These are phyloP conservation scores for Coleophoma crateriformis DNA, from an alignment of 2,329 filamentous ascomycete genomes.

Conservation along the genomic window DNA sequence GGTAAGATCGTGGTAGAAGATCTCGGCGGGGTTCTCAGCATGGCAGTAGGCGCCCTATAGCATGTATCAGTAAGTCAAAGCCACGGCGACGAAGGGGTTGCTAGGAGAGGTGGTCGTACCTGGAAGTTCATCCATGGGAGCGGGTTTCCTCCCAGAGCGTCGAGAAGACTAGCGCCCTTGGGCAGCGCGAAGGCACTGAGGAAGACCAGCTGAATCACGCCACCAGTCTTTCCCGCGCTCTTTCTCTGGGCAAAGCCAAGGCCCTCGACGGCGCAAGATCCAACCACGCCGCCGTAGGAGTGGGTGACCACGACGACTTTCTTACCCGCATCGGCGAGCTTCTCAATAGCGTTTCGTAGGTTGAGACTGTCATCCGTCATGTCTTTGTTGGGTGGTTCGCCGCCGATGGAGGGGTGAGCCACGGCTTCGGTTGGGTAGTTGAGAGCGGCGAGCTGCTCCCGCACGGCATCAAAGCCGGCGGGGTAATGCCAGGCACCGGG, in stretches of 20 bases:
- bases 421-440: constrained; percentile 7
- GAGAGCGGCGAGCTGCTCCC: constrained; percentile 1
- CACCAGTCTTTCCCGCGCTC: constrained; percentile 1
- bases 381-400: constrained; percentile 5
- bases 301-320: constrained; percentile 32
- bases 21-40: not conserved
- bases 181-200: constrained; percentile 2
- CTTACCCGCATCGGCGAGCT: constrained; percentile 29
- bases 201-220: constrained; percentile 2
- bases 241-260: constrained; percentile 1
- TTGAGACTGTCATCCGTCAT: constrained; percentile 6
- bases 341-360: constrained; percentile 1
- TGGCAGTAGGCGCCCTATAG: not conserved
- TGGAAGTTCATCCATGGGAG: constrained; percentile 1
- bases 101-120: not conserved
- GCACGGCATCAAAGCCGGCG: constrained; percentile 3
- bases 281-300: constrained; percentile 32
- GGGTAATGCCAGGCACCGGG: constrained; percentile 12
- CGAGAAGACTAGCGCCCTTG: not conserved
- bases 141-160: constrained; percentile 1
- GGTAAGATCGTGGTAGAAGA: constrained; percentile 3
- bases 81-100: too few relatives aligned
- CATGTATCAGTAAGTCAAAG: not conserved
- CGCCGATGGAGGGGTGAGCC: constrained; percentile 10
- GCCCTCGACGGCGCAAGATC: constrained; percentile 10